Evolutionary conservation across 1,139 yeast genomes (phyloP).

Genomic region (Blastobotrys elegans): DNA sequence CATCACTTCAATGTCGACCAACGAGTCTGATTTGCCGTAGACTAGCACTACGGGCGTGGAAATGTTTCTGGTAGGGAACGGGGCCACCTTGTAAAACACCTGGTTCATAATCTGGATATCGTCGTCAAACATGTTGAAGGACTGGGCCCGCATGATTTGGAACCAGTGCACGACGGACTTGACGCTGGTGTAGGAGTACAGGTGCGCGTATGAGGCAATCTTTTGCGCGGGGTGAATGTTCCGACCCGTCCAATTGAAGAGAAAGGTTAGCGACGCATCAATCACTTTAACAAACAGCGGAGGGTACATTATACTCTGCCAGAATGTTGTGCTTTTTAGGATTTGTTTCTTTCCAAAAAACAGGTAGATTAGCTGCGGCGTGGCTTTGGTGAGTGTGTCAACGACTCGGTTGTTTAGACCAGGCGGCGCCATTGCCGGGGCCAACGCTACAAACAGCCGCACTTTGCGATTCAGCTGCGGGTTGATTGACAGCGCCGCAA

Average conservation of each 20-base stretch:
- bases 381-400: constrained; percentile 70
- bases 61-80: constrained; percentile 63
- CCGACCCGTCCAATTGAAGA: constrained; percentile 73
- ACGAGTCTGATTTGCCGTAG: constrained; percentile 75
- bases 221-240: constrained; percentile 74
- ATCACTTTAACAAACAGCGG: constrained; percentile 71
- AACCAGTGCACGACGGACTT: constrained; percentile 96
- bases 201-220: constrained; percentile 69
- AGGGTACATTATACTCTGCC: constrained; percentile 82
- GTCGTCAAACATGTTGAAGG: constrained; percentile 87
- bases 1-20: constrained; percentile 81
- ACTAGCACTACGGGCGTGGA: constrained; percentile 65
- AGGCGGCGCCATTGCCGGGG: constrained; percentile 94
- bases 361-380: constrained; percentile 69
- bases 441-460: constrained; percentile 68
- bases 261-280: constrained; percentile 57
- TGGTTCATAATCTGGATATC: constrained; percentile 27
- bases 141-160: constrained; percentile 75
- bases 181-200: constrained; percentile 86
- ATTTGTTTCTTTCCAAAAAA: constrained; percentile 71
- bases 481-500: constrained; percentile 72
- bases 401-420: constrained; percentile 72
- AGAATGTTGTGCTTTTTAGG: constrained; percentile 71
- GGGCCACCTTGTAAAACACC: constrained; percentile 49
- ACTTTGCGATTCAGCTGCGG: constrained; percentile 64